These are phyloP conservation scores for Phoma sp. DNA, from an alignment of 2,329 filamentous ascomycete species.

Conservation along the genomic window DNA sequence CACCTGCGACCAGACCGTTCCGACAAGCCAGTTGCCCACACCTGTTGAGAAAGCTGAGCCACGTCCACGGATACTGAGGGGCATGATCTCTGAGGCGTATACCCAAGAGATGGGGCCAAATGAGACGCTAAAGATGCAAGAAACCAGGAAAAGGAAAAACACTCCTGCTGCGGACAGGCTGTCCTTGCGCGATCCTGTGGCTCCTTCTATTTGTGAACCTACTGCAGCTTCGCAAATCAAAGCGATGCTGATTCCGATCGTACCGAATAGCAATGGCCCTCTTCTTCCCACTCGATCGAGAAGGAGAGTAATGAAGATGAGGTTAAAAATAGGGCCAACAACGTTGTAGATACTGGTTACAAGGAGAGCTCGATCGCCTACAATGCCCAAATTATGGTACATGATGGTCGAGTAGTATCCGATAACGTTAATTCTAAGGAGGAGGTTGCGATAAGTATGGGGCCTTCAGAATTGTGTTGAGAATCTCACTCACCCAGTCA, in stretches of 20 bases:
- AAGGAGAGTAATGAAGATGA: conserved; percentile 66
- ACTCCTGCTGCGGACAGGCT: conserved; percentile 67
- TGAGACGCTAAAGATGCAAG: conserved; percentile 45
- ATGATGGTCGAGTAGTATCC: conserved; percentile 69
- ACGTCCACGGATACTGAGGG: conserved; percentile 69
- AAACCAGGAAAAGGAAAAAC: conserved; percentile 68
- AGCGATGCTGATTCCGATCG: conserved; percentile 62
- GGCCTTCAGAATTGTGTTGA: background rate
- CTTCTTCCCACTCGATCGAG: conserved; percentile 61
- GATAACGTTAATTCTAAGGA: conserved; percentile 60
- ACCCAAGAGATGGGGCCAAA: conserved; percentile 61
- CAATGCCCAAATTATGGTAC: conserved; percentile 65
- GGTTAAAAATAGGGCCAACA: conserved; percentile 63
- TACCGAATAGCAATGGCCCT: conserved; percentile 62
- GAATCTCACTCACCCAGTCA: conserved; percentile 57
- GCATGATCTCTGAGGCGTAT: conserved; percentile 70
- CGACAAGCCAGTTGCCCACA: conserved; percentile 66
- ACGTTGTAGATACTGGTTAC: conserved; percentile 69
- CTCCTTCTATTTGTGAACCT: conserved; percentile 47
- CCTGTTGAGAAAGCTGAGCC: conserved; percentile 66
- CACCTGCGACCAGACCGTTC: conserved; percentile 66
- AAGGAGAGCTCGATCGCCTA: conserved; percentile 60
- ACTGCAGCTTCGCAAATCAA: conserved; percentile 67
- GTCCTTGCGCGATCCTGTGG: conserved; percentile 43
- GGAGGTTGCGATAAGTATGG: conserved; percentile 17